These are phyloP conservation scores for Phytophthora litchii DNA, from an alignment of 352 stramenopile species.

Conservation along the genomic window DNA sequence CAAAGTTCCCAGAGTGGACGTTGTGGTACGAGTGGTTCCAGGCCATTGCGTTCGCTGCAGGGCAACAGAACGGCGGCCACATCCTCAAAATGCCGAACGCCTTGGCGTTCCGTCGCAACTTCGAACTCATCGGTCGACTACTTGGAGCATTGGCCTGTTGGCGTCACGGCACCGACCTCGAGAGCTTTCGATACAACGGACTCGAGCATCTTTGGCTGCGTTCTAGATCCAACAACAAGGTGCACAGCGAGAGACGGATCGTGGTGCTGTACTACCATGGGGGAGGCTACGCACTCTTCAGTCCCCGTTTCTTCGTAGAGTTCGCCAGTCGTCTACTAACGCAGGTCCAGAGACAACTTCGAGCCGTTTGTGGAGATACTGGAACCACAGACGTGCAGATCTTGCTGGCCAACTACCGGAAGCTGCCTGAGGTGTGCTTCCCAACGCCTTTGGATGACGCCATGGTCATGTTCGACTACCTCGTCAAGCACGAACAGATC, in stretches of 20 bases:
- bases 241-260: conserved; percentile 22
- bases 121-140: conserved; percentile 39
- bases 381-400: conserved; percentile 39
- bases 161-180: conserved; percentile 23
- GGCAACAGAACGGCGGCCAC: conserved; percentile 33
- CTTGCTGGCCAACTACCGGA: conserved; percentile 78
- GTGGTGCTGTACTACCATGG: conserved; percentile 68
- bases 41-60: conserved; percentile 37
- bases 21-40: conserved; percentile 51
- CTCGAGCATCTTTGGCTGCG: conserved; percentile 63
- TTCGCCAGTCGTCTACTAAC: conserved; percentile 49
- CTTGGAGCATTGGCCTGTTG: conserved; percentile 38
- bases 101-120: conserved; percentile 39
- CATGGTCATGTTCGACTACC: conserved; percentile 50
- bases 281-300: conserved; percentile 61
- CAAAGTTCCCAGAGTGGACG: conserved; percentile 50
- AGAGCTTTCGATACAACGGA: conserved; percentile 45
- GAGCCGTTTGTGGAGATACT: neutral
- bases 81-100: conserved; percentile 49
- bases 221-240: neutral
- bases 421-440: conserved; percentile 50
- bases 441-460: conserved; percentile 55
- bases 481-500: conserved; percentile 36
- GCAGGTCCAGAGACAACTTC: conserved; percentile 25
- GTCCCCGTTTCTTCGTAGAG: conserved; percentile 55